A percentile compares a stretch with the other conserved stretches of the same genome.
Conservation (phyloP, 139 green algal species). For the Picochlorum sp. region DNA sequence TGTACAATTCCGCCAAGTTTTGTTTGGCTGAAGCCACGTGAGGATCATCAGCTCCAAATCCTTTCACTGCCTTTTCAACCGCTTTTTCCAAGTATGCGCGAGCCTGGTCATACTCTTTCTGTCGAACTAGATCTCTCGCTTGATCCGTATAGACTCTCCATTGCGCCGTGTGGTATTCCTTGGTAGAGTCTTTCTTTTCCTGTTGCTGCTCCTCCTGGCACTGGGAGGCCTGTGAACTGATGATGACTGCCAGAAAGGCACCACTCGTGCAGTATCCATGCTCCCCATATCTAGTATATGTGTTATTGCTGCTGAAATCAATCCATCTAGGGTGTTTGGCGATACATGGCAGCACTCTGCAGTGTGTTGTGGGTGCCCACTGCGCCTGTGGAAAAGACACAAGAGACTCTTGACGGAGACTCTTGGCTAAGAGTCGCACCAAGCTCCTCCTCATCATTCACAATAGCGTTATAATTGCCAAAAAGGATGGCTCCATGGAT, state of each 20-base stretch:
- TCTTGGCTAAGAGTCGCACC: no score
- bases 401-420: no score
- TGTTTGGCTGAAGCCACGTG: slow-evolving; percentile 57
- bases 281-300: no score
- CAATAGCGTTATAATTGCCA: no score
- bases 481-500: no score
- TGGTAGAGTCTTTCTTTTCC: not conserved
- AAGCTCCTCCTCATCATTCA: no score
- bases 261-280: no score
- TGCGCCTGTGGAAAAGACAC: no score
- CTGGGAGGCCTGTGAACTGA: not conserved
- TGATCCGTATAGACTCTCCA: slow-evolving; percentile 36
- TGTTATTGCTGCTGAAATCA: no score
- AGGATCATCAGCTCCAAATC: slow-evolving; percentile 53
- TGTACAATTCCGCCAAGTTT: slow-evolving; percentile 68
- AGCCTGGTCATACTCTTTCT: slow-evolving; percentile 40
- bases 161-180: slow-evolving; percentile 13
- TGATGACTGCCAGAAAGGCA: not conserved
- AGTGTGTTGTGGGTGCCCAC: no score
- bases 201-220: not conserved
- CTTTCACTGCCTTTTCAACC: slow-evolving; percentile 36
- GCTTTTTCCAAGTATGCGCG: slow-evolving; percentile 51
- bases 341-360: no score
- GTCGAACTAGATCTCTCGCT: slow-evolving; percentile 21
- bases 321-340: no score